Conservation (phyloP, 106 monocot genomes). For the Platanthera zijinensis region DNA sequence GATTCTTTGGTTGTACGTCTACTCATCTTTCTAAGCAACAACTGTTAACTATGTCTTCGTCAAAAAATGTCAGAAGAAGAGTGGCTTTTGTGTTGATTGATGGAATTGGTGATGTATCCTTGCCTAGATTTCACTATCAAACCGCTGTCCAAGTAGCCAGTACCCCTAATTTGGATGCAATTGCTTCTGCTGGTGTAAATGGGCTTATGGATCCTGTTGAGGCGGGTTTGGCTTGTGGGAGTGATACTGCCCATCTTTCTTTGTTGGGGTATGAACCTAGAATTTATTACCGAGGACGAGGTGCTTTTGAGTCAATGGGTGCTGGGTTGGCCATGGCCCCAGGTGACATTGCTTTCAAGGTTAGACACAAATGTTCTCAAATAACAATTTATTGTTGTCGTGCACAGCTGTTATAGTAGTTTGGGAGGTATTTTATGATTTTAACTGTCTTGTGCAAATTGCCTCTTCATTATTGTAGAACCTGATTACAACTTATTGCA, state of each 20-base stretch:
- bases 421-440: not conserved
- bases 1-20: not conserved
- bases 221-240: conserved; percentile 86
- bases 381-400: not conserved
- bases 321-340: conserved; percentile 96
- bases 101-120: conserved; percentile 80
- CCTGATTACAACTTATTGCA: not conserved
- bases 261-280: conserved; percentile 87
- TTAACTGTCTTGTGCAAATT: not conserved
- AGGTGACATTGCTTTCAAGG: conserved; percentile 98
- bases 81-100: conserved; percentile 82
- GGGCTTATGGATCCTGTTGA: conserved; percentile 98
- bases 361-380: conserved; percentile 4
- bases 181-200: conserved; percentile 80
- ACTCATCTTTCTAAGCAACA: not conserved
- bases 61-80: conserved; percentile 42
- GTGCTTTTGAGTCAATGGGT: conserved; percentile 98
- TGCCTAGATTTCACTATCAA: conserved; percentile 45
- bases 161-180: conserved; percentile 66
- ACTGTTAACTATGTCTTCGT: conserved; percentile 16
- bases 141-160: conserved; percentile 70
- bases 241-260: conserved; percentile 95
- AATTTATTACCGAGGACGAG: conserved; percentile 82
- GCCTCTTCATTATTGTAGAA: not conserved
- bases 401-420: not conserved